Evolutionary conservation across 2,329 filamentous ascomycete species (phyloP).

Genomic region (Lachnellula willkommii): DNA sequence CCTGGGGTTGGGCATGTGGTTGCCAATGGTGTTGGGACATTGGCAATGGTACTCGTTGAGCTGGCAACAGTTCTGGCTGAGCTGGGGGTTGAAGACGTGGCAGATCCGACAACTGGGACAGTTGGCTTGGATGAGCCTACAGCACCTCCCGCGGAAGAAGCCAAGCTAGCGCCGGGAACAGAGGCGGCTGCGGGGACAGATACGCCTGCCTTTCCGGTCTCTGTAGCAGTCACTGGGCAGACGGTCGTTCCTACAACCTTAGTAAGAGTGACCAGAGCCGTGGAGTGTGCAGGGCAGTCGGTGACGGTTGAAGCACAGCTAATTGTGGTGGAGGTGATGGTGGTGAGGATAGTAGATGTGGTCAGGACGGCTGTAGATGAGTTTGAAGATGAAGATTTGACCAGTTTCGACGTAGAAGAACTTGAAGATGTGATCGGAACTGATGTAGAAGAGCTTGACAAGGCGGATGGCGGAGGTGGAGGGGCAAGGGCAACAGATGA

Average conservation of each 20-base stretch:
- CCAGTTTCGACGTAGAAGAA: constrained; percentile 11
- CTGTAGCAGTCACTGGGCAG: constrained; percentile 24
- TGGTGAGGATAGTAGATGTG: constrained; percentile 46
- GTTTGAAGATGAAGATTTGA: constrained; percentile 8
- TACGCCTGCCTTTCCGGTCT: not conserved
- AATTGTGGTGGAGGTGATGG: constrained; percentile 45
- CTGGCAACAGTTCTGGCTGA: constrained; percentile 28
- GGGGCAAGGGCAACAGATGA: constrained; percentile 14
- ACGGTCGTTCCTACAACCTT: constrained; percentile 21
- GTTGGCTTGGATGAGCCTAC: constrained; percentile 12
- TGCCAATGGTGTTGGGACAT: constrained; percentile 42
- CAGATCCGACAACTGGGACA: constrained; percentile 13
- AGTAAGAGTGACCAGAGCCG: constrained; percentile 15
- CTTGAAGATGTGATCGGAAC: not conserved
- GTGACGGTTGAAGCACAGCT: constrained; percentile 42
- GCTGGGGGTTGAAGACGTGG: not conserved
- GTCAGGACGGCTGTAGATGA: constrained; percentile 3
- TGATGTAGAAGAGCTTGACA: not conserved
- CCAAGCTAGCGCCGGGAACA: not conserved
- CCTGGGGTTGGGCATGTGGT: constrained; percentile 59
- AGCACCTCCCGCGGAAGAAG: not conserved
- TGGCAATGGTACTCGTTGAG: constrained; percentile 32
- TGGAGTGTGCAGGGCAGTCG: constrained; percentile 41
- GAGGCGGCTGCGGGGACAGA: not conserved
- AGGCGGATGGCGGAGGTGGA: constrained; percentile 20